Evolutionary conservation across 2,329 filamentous ascomycete species (phyloP).

Genomic region (Diaporthe aspalathi): DNA sequence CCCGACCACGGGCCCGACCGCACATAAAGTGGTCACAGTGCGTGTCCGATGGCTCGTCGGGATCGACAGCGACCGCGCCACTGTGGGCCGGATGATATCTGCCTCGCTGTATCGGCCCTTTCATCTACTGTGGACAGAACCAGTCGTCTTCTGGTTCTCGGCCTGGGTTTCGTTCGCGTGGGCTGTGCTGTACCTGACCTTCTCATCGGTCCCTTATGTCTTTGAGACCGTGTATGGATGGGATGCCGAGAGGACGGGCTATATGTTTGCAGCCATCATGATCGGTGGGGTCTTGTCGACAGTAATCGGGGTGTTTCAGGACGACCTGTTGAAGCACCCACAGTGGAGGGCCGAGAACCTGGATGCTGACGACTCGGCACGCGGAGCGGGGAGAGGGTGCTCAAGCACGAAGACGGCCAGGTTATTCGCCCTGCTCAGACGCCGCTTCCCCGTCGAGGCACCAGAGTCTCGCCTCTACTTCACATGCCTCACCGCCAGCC

Average conservation of each 20-base stretch:
- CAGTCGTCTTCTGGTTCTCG: conserved; percentile 86
- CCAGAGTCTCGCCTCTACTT: conserved; percentile 88
- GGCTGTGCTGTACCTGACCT: conserved; percentile 88
- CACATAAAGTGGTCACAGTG: neutral
- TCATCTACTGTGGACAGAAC: conserved; percentile 79
- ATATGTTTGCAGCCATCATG: conserved; percentile 79
- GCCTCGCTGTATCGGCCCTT: conserved; percentile 84
- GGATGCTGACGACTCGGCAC: conserved; percentile 28
- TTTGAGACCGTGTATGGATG: conserved; percentile 77
- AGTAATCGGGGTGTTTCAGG: conserved; percentile 76
- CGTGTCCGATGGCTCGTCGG: conserved; percentile 84
- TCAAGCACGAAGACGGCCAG: conserved; percentile 42
- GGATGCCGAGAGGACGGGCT: conserved; percentile 73
- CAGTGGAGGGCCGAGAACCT: conserved; percentile 51
- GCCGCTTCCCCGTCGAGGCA: conserved; percentile 60
- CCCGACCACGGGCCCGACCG: neutral
- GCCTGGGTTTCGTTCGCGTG: conserved; percentile 92
- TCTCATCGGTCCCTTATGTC: conserved; percentile 82
- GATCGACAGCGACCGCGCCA: conserved; percentile 80
- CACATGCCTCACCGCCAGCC: conserved; percentile 77
- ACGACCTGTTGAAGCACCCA: conserved; percentile 67
- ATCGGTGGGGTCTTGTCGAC: conserved; percentile 75
- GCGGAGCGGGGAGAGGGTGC: conserved; percentile 41
- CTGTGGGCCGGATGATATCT: conserved; percentile 75
- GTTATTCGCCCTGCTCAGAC: conserved; percentile 60